Conservation (phyloP, 306 rosid species). For the Cicer arietinum region DNA sequence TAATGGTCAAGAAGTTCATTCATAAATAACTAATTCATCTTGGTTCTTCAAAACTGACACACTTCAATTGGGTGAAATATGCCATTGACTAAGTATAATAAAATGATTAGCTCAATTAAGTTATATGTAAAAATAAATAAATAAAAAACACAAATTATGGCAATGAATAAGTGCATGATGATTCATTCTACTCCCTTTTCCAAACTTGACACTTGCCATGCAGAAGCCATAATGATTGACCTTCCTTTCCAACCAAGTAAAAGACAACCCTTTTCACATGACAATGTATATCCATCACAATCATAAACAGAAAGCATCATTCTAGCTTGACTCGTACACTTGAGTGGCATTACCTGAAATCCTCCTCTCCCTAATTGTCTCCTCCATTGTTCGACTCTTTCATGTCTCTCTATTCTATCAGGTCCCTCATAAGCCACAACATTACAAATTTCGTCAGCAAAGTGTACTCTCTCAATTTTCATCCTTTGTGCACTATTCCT, state of each 20-base stretch:
- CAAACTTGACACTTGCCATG: constrained; percentile 67
- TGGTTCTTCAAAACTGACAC: neutral
- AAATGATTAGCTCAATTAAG: constrained; percentile 32
- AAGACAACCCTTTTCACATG: constrained; percentile 68
- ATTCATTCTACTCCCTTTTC: neutral
- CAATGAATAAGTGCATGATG: constrained; percentile 19
- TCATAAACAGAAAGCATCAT: constrained; percentile 77
- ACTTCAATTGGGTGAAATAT: neutral
- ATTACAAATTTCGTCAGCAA: constrained; percentile 64
- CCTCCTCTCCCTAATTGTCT: constrained; percentile 77
- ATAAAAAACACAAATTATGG: constrained; percentile 14
- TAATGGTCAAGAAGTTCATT: constrained; percentile 18
- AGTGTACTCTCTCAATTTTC: constrained; percentile 69
- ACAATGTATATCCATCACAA: constrained; percentile 74
- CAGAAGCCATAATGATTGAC: constrained; percentile 77
- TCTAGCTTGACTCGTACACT: constrained; percentile 72
- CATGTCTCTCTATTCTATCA: constrained; percentile 73
- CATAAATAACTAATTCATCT: neutral
- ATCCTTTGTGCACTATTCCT: constrained; percentile 61
- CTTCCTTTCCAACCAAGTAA: constrained; percentile 86
- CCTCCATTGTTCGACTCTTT: constrained; percentile 74
- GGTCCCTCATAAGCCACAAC: constrained; percentile 67
- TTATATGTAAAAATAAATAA: constrained; percentile 14
- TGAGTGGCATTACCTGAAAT: constrained; percentile 70
- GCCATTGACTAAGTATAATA: neutral